A percentile compares a stretch with the other conserved stretches of the same genome.
phyloP scores from a whole-genome alignment of 1,284 basidiomycete species.

The Sparassis latifolia region DNA sequence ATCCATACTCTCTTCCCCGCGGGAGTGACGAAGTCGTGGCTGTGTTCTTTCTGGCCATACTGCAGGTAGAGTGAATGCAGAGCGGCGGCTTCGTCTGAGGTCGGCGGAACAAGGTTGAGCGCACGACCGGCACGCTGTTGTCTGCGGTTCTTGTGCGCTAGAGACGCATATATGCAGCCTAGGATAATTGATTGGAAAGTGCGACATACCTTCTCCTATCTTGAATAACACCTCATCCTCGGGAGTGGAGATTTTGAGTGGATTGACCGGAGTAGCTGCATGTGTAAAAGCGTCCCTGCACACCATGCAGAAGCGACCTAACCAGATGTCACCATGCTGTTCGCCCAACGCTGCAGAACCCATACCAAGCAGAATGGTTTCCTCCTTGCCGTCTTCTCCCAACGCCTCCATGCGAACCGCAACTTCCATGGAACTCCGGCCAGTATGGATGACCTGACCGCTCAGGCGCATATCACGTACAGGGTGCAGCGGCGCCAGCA shows the following conservation, averaged over 20 bases:
- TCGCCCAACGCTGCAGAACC: not conserved
- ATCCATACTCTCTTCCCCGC: slow-evolving; percentile 43
- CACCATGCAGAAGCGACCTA: slow-evolving; percentile 78
- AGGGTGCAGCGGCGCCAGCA: slow-evolving; percentile 52
- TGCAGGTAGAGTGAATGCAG: slow-evolving; percentile 65
- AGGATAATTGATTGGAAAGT: slow-evolving; percentile 18
- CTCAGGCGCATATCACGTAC: slow-evolving; percentile 65
- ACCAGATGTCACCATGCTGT: not conserved
- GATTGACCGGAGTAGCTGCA: slow-evolving; percentile 60
- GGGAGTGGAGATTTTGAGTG: slow-evolving; percentile 48
- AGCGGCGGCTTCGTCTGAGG: slow-evolving; percentile 55
- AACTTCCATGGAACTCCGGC: slow-evolving; percentile 74
- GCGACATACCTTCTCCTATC: slow-evolving; percentile 63
- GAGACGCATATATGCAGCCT: not conserved
- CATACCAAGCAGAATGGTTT: slow-evolving; percentile 65
- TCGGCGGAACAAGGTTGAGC: slow-evolving; percentile 66
- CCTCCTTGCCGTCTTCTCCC: slow-evolving; percentile 37
- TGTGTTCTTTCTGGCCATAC: slow-evolving; percentile 33
- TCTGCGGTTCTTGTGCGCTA: slow-evolving; percentile 51
- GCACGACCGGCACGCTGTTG: slow-evolving; percentile 47
- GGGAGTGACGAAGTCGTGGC: not conserved
- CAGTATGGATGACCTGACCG: slow-evolving; percentile 78
- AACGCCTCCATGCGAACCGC: slow-evolving; percentile 77
- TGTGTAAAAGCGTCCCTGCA: slow-evolving; percentile 68
- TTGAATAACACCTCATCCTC: slow-evolving; percentile 60